These are phyloP conservation scores for Botryobasidium botryosum DNA, from an alignment of 768 basidiomycete species.

Conservation along the genomic window DNA sequence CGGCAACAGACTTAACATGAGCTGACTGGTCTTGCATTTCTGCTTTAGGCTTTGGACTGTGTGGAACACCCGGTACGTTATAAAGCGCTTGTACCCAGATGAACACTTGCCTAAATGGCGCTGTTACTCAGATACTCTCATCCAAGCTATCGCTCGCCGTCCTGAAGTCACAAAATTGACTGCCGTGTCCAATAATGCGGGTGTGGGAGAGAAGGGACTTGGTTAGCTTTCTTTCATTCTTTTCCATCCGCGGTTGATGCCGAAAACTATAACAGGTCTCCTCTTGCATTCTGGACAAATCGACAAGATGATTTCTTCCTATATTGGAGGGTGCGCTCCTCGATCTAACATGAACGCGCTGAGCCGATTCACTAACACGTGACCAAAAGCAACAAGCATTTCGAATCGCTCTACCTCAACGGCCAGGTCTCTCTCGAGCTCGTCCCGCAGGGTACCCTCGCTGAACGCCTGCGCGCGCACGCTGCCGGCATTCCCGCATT, in stretches of 20 bases:
- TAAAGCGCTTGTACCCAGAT: neutral
- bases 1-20: too few species aligned
- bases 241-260: neutral
- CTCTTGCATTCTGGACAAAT: slow-evolving; percentile 61
- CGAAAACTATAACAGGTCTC: slow-evolving; percentile 48
- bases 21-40: too few species aligned
- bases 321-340: too few species aligned
- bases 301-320: slow-evolving; percentile 72
- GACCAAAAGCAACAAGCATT: slow-evolving; percentile 85
- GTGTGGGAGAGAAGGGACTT: slow-evolving; percentile 48
- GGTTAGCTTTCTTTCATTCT: slow-evolving; percentile 28
- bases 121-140: slow-evolving; percentile 78
- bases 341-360: too few species aligned
- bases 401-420: slow-evolving; percentile 63
- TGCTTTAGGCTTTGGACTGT: slow-evolving; percentile 87
- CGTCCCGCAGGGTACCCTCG: slow-evolving; percentile 81
- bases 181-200: slow-evolving; percentile 82
- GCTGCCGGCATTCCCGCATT: slow-evolving; percentile 90
- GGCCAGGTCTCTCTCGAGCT: slow-evolving; percentile 75
- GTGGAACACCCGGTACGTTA: slow-evolving; percentile 63
- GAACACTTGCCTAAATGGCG: neutral
- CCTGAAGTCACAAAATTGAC: slow-evolving; percentile 53
- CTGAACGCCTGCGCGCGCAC: slow-evolving; percentile 74
- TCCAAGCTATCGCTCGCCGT: slow-evolving; percentile 56
- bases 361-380: too few species aligned